A percentile compares a stretch with the other conserved stretches of the same genome.
Evolutionary conservation across 441 rosid species (phyloP).

Genomic region (Populus hybrid): DNA sequence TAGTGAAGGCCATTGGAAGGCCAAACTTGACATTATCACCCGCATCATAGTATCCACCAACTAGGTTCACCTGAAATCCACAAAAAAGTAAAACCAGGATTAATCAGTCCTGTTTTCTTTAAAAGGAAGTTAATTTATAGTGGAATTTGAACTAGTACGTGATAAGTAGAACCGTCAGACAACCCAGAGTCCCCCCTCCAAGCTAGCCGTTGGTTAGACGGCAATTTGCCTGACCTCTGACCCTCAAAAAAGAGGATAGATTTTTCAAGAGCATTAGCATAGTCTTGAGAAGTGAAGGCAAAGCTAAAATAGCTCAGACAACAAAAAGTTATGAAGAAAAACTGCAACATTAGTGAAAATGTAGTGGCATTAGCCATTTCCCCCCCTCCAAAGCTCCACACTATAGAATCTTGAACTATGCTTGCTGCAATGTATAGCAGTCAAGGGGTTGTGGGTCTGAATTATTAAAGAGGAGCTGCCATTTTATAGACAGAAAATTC

Average conservation of each 20-base stretch:
- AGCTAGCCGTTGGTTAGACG: constrained; percentile 51
- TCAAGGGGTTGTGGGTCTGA: constrained; percentile 6
- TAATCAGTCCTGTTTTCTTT: background rate
- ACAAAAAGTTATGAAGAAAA: constrained; percentile 22
- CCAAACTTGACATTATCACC: constrained; percentile 76
- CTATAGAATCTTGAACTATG: background rate
- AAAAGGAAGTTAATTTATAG: background rate
- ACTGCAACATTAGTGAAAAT: constrained; percentile 7
- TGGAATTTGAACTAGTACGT: constrained; percentile 27
- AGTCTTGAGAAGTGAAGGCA: constrained; percentile 64
- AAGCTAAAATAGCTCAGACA: constrained; percentile 26
- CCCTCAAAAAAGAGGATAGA: constrained; percentile 93
- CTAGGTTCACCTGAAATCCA: constrained; percentile 55
- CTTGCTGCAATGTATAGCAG: background rate
- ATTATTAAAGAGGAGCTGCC: constrained; percentile 5
- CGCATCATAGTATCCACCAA: constrained; percentile 72
- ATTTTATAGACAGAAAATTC: constrained; percentile 36
- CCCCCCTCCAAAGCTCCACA: background rate
- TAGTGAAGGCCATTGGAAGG: constrained; percentile 73
- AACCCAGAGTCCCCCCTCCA: constrained; percentile 82
- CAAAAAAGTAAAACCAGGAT: background rate
- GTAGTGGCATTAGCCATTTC: constrained; percentile 28
- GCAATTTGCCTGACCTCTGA: constrained; percentile 81
- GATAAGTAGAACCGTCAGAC: constrained; percentile 57
- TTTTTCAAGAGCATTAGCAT: constrained; percentile 71